phyloP scores from a whole-genome alignment of 2,329 filamentous ascomycete species.

The Diaporthe caulivora region DNA sequence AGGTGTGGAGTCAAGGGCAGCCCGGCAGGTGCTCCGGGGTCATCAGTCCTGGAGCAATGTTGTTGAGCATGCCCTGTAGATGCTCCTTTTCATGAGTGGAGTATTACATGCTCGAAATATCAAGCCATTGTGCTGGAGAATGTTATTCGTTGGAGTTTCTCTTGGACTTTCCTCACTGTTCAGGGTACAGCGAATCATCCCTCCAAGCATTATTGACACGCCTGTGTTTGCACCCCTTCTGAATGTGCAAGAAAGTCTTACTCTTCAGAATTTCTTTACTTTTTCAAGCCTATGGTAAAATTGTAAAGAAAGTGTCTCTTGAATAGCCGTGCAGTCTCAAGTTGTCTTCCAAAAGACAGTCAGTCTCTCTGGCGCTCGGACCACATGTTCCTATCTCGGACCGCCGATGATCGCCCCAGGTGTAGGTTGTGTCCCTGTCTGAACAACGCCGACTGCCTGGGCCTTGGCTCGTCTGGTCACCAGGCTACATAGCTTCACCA shows the following conservation, averaged over 20 bases:
- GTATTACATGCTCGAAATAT: neutral
- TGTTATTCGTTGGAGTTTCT: neutral
- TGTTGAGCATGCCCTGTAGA: neutral
- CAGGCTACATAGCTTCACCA: slow-evolving; percentile 23
- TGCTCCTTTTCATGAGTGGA: neutral
- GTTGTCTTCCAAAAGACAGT: neutral
- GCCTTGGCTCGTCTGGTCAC: slow-evolving; percentile 21
- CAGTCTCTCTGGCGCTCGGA: slow-evolving; percentile 10
- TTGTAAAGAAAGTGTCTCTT: too few species aligned
- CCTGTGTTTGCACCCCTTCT: neutral
- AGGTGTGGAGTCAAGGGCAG: slow-evolving; percentile 20
- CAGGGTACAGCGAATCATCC: neutral
- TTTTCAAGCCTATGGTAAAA: neutral
- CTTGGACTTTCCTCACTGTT: neutral
- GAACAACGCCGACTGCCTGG: slow-evolving; percentile 21
- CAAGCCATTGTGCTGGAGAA: neutral
- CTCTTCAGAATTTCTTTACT: neutral
- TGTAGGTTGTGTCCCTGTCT: slow-evolving; percentile 3
- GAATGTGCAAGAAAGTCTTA: neutral
- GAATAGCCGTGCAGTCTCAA: neutral
- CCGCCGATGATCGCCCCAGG: slow-evolving; percentile 10
- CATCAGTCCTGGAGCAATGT: neutral
- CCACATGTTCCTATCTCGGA: slow-evolving; percentile 34
- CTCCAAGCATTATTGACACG: neutral
- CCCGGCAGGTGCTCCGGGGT: neutral